Percentiles rank a stretch among this genome's conserved stretches.
These are phyloP conservation scores for Parafenestella ontariensis DNA, from an alignment of 2,329 filamentous ascomycete species.

Conservation along the genomic window DNA sequence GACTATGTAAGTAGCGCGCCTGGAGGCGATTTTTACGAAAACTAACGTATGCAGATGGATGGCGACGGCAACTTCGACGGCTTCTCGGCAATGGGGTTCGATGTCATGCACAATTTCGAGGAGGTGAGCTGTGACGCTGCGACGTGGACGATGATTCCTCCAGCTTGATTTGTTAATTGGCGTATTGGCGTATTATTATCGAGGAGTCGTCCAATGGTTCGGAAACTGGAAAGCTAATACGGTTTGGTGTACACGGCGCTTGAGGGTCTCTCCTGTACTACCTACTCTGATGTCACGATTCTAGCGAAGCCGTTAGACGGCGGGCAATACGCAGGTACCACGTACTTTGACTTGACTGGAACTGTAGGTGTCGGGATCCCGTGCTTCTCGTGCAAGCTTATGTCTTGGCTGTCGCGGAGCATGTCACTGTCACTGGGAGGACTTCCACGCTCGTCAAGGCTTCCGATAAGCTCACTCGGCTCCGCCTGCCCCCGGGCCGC, in stretches of 20 bases:
- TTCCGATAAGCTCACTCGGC: conserved; percentile 6
- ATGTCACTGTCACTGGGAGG: conserved; percentile 2
- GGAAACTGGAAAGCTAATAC: conserved; percentile 3
- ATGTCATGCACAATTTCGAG: conserved; percentile 79
- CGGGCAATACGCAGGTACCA: not conserved
- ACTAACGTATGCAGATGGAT: conserved; percentile 64
- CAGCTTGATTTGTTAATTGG: conserved; percentile 30
- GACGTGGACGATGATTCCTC: conserved; percentile 65
- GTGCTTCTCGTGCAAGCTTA: not conserved
- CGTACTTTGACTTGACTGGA: not conserved
- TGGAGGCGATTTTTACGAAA: not conserved
- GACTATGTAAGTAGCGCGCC: conserved; percentile 72
- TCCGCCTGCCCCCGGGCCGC: not conserved
- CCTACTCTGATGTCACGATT: conserved; percentile 6
- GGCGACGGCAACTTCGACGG: conserved; percentile 76
- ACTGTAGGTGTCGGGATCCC: not conserved
- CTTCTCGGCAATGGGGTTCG: conserved; percentile 80
- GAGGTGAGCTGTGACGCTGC: conserved; percentile 75
- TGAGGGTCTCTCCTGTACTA: conserved; percentile 5
- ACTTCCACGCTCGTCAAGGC: conserved; percentile 1
- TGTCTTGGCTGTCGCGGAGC: conserved; percentile 1
- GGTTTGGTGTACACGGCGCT: not conserved
- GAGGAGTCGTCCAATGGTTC: not conserved
- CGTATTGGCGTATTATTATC: not conserved
- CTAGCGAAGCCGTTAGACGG: conserved; percentile 5